phyloP scores from a whole-genome alignment of 108 stramenopile species.

The Pseudonitzschia pungens region DNA sequence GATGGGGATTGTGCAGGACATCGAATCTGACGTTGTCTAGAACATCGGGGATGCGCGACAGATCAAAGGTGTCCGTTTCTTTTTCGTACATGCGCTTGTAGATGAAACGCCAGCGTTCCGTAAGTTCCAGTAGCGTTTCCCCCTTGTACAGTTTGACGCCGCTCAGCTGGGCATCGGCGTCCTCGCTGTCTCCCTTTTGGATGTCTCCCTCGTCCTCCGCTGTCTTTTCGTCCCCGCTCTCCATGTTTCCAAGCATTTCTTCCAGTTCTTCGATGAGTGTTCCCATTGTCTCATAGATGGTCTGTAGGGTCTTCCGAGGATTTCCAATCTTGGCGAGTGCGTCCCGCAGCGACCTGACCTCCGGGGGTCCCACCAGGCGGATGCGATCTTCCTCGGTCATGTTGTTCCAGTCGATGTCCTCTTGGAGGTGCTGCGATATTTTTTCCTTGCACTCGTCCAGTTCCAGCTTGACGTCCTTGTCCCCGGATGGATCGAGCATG shows the following conservation, averaged over 20 bases:
- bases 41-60: conserved; percentile 89
- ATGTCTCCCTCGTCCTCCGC: conserved; percentile 80
- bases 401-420: conserved; percentile 71
- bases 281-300: conserved; percentile 83
- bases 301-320: conserved; percentile 79
- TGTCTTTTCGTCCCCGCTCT: conserved; percentile 68
- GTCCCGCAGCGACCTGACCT: conserved; percentile 66
- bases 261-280: conserved; percentile 83
- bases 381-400: conserved; percentile 64
- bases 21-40: conserved; percentile 81
- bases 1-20: conserved; percentile 91
- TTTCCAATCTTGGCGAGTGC: conserved; percentile 87
- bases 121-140: conserved; percentile 90
- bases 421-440: conserved; percentile 77
- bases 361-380: conserved; percentile 73
- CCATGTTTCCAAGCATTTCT: conserved; percentile 73
- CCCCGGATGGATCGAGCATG: conserved; percentile 95
- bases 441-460: conserved; percentile 85
- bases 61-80: conserved; percentile 84
- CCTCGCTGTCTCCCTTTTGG: conserved; percentile 68
- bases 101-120: conserved; percentile 93
- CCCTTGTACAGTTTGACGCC: conserved; percentile 92
- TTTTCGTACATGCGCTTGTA: conserved; percentile 86
- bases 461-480: conserved; percentile 91
- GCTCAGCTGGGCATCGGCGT: conserved; percentile 37